phyloP scores from a whole-genome alignment of 2,329 filamentous ascomycete genomes.

The Cephalotrichum gorgonifer region DNA sequence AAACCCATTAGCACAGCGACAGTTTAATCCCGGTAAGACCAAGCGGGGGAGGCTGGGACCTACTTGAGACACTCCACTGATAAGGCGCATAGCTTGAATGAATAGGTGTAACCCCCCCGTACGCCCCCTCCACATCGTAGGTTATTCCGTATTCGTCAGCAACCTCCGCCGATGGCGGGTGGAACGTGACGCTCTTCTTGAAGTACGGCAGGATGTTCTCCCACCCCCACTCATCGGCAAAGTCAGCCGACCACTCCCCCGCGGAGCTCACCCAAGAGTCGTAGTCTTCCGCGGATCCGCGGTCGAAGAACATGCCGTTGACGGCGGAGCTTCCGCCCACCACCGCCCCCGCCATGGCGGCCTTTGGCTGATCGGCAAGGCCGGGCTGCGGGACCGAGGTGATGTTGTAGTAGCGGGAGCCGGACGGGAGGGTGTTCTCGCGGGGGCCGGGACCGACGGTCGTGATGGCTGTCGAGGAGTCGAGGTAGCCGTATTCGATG shows the following conservation, averaged over 20 bases:
- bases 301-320: constrained; percentile 10
- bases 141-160: constrained; percentile 13
- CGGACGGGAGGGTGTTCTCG: background rate
- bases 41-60: background rate
- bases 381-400: constrained; percentile 12
- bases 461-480: constrained; percentile 6
- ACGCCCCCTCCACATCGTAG: constrained; percentile 12
- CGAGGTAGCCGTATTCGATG: constrained; percentile 12
- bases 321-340: constrained; percentile 10
- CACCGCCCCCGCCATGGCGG: constrained; percentile 4
- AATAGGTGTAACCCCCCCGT: constrained; percentile 8
- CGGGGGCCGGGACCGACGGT: constrained; percentile 5
- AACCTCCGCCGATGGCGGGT: constrained; percentile 11
- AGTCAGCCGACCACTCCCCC: constrained; percentile 3
- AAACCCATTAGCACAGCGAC: background rate
- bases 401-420: constrained; percentile 16
- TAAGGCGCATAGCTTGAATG: constrained; percentile 9
- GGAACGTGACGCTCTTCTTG: constrained; percentile 7
- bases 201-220: constrained; percentile 10
- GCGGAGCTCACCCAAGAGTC: constrained; percentile 10
- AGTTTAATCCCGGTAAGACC: constrained; percentile 3
- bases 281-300: constrained; percentile 9
- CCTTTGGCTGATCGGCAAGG: constrained; percentile 10
- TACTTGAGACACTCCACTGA: constrained; percentile 10
- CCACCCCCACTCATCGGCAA: constrained; percentile 5